phyloP scores from a whole-genome alignment of 441 rosid genomes.

The Mallotus japonicus region DNA sequence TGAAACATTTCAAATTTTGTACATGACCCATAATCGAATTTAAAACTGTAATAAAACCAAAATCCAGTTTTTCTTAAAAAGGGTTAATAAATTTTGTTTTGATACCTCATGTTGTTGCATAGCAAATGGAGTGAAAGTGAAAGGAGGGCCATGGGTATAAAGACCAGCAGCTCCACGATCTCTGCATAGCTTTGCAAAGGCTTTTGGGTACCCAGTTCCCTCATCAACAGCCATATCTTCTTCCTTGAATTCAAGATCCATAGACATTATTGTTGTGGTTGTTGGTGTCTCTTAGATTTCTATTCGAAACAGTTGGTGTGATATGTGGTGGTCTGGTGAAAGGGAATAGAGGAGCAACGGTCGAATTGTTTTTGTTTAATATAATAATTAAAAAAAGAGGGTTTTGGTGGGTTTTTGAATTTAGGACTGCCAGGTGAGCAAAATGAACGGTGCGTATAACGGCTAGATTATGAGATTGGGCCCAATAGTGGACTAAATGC shows the following conservation, averaged over 20 bases:
- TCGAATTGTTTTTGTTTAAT: conserved; percentile 31
- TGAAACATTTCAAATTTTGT: not conserved
- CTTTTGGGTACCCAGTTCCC: conserved; percentile 71
- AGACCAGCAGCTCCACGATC: conserved; percentile 34
- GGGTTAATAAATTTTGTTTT: not conserved
- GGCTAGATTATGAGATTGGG: conserved; percentile 28
- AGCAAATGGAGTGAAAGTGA: conserved; percentile 56
- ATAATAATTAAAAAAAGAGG: not conserved
- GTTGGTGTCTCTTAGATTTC: conserved; percentile 9
- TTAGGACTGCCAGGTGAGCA: conserved; percentile 25
- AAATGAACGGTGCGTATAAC: conserved; percentile 25
- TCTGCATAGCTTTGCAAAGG: conserved; percentile 66
- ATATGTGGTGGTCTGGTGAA: conserved; percentile 10
- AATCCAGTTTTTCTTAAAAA: not conserved
- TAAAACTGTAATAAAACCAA: not conserved
- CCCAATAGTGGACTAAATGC: conserved; percentile 5
- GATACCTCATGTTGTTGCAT: conserved; percentile 61
- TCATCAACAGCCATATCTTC: conserved; percentile 62
- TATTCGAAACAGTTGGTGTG: conserved; percentile 6
- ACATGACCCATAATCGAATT: not conserved
- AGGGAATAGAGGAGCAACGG: conserved; percentile 34
- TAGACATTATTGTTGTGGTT: conserved; percentile 34
- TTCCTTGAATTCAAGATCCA: conserved; percentile 36
- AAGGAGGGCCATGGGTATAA: conserved; percentile 69
- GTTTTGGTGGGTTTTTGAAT: conserved; percentile 20